Conservation (phyloP, 768 basidiomycete genomes). For the Tulasnella sp. region DNA sequence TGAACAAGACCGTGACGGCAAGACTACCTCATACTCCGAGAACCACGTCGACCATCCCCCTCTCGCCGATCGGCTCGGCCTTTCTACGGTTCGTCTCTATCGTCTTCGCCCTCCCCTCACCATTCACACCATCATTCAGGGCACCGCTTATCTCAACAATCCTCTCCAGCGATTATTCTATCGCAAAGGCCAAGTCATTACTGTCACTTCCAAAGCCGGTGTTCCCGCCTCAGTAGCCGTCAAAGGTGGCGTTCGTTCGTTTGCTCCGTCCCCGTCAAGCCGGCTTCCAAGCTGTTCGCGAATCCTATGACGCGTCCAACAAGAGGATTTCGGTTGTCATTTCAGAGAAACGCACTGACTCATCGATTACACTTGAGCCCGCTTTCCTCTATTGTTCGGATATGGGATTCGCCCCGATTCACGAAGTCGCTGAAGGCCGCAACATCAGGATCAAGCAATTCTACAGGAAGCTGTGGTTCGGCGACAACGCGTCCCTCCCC, state of each 20-base stretch:
- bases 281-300: conserved; percentile 76
- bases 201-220: conserved; percentile 44
- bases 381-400: conserved; percentile 81
- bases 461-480: conserved; percentile 98
- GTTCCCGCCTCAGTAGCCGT: conserved; percentile 52
- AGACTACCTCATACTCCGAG: conserved; percentile 33
- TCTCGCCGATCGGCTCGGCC: conserved; percentile 70
- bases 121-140: conserved; percentile 79
- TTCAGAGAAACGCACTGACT: conserved; percentile 71
- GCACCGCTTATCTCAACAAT: conserved; percentile 76
- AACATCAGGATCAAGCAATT: conserved; percentile 91
- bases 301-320: conserved; percentile 47
- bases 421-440: conserved; percentile 74
- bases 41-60: conserved; percentile 47
- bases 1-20: conserved; percentile 35
- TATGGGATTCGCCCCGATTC: conserved; percentile 84
- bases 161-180: conserved; percentile 80
- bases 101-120: conserved; percentile 74
- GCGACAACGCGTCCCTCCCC: conserved; percentile 70
- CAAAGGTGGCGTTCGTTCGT: conserved; percentile 73
- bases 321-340: conserved; percentile 61
- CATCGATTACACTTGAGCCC: conserved; percentile 69
- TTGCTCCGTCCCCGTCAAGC: conserved; percentile 58
- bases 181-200: conserved; percentile 67
- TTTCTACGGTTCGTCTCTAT: conserved; percentile 68